Conservation (phyloP, 495 filamentous ascomycete genomes). For the Friedmanniomyces simplex region DNA sequence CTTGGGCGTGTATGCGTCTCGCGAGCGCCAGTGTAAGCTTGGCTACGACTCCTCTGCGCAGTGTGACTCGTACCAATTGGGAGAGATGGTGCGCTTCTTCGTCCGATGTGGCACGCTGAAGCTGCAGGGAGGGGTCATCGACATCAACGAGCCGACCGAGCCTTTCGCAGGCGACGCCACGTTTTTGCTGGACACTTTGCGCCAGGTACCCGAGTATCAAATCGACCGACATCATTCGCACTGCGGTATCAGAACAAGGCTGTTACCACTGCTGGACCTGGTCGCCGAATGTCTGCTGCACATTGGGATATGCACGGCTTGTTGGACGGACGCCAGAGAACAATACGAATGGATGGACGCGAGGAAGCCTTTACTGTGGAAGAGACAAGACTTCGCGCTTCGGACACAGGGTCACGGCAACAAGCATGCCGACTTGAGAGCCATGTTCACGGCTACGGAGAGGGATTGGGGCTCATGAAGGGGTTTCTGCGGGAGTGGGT, state of each 20-base stretch:
- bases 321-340: conserved; percentile 35
- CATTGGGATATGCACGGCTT: conserved; percentile 36
- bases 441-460: conserved; percentile 47
- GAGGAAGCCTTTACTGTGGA: conserved; percentile 32
- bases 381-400: conserved; percentile 25
- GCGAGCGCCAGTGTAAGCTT: conserved; percentile 55
- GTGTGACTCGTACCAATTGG: conserved; percentile 80
- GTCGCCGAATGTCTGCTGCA: conserved; percentile 38
- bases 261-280: conserved; percentile 58
- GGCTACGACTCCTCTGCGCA: conserved; percentile 64
- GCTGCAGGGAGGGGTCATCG: conserved; percentile 32
- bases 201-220: conserved; percentile 64
- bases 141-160: conserved; percentile 21
- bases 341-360: conserved; percentile 28
- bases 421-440: conserved; percentile 34
- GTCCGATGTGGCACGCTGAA: conserved; percentile 34
- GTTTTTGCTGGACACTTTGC: conserved; percentile 43
- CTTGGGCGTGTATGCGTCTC: conserved; percentile 53
- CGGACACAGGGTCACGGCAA: conserved; percentile 32
- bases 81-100: conserved; percentile 77
- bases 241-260: conserved; percentile 60
- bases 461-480: conserved; percentile 41
- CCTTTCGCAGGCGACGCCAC: conserved; percentile 39
- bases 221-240: conserved; percentile 66
- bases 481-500: too few species aligned